Percentiles rank a stretch among this genome's conserved stretches.
Evolutionary conservation across 129 eudicot genomes (phyloP).

Genomic region (Escallonia herrerae): DNA sequence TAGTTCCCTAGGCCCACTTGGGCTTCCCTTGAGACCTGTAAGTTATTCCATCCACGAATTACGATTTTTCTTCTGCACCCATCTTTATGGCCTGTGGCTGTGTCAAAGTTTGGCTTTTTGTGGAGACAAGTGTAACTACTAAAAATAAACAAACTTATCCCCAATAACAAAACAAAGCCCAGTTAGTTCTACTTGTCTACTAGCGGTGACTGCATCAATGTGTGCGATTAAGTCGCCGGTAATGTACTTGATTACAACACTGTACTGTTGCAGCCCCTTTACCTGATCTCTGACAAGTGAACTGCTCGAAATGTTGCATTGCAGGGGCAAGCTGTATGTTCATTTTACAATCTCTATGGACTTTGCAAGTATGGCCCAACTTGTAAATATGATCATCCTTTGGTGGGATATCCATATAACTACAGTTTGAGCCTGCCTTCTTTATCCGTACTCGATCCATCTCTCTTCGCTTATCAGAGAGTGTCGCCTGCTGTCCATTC

Average conservation of each 20-base stretch:
- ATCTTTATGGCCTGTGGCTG: background rate
- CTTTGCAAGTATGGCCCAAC: conserved; percentile 84
- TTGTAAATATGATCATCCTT: conserved; percentile 82
- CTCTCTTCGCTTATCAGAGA: conserved; percentile 29
- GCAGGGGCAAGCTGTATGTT: conserved; percentile 77
- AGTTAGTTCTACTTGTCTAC: too few relatives aligned
- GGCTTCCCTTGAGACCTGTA: conserved; percentile 87
- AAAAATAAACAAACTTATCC: too few relatives aligned
- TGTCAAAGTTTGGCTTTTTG: too few relatives aligned
- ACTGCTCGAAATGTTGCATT: conserved; percentile 1
- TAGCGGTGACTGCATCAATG: too few relatives aligned
- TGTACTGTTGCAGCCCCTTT: too few relatives aligned
- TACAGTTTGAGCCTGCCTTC: conserved; percentile 38
- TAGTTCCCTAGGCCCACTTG: conserved; percentile 62
- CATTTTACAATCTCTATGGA: conserved; percentile 57
- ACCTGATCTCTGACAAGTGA: too few relatives aligned
- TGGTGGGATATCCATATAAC: conserved; percentile 48
- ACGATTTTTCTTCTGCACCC: background rate
- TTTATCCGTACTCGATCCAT: conserved; percentile 30
- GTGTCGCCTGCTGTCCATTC: conserved; percentile 19
- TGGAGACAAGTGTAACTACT: too few relatives aligned
- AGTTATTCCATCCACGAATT: conserved; percentile 18
- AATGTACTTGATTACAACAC: too few relatives aligned
- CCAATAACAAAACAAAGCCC: too few relatives aligned
- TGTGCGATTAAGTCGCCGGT: too few relatives aligned